These are phyloP conservation scores for Aspergillus egyptiacus DNA, from an alignment of 495 filamentous ascomycete species.

Conservation along the genomic window DNA sequence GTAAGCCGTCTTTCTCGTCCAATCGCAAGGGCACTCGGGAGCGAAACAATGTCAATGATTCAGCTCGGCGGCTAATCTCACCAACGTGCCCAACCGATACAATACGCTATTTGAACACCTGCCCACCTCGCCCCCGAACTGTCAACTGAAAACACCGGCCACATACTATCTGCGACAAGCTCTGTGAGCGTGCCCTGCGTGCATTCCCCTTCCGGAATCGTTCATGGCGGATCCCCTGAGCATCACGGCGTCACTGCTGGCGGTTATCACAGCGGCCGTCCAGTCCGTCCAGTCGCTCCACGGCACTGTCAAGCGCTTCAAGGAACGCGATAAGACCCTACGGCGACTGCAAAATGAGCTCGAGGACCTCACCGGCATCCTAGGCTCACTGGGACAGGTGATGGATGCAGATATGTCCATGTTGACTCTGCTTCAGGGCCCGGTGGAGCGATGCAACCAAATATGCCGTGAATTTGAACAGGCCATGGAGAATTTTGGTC, in stretches of 20 bases:
- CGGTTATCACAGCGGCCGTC: conserved; percentile 24
- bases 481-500: conserved; percentile 8
- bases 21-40: too few species aligned
- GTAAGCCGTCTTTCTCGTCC: too few species aligned
- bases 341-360: conserved; percentile 10
- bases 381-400: background rate
- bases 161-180: too few species aligned
- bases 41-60: too few species aligned
- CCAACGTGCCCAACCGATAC: too few species aligned
- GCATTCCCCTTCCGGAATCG: too few species aligned
- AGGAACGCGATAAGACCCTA: conserved; percentile 11
- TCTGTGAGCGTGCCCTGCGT: too few species aligned
- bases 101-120: too few species aligned
- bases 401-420: background rate
- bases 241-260: conserved; percentile 21
- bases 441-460: conserved; percentile 12
- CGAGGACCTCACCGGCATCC: conserved; percentile 7
- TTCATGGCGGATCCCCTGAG: conserved; percentile 26
- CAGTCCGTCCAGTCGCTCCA: conserved; percentile 19
- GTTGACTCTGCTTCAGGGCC: conserved; percentile 9
- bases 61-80: too few species aligned
- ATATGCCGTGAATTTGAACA: conserved; percentile 11
- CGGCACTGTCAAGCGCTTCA: conserved; percentile 24
- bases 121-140: too few species aligned
- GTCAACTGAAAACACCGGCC: too few species aligned